Evolutionary conservation across 768 basidiomycete genomes (phyloP).

Genomic region (Candolleomyces aberdarensis): DNA sequence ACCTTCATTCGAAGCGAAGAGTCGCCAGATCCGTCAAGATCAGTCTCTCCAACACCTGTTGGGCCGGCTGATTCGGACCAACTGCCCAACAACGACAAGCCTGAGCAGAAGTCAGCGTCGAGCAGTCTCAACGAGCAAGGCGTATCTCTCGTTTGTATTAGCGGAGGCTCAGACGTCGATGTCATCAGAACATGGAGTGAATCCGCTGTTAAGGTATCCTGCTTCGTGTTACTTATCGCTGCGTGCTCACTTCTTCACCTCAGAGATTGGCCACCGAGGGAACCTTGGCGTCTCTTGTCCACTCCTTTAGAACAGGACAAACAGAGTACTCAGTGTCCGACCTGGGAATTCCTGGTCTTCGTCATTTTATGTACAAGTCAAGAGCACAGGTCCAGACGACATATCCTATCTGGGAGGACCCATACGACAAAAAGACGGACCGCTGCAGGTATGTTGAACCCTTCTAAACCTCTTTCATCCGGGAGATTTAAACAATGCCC

Average conservation of each 20-base stretch:
- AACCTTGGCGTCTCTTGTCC: conserved; percentile 46
- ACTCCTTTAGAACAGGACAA: conserved; percentile 42
- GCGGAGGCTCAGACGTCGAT: conserved; percentile 81
- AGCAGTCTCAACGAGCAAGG: conserved; percentile 30
- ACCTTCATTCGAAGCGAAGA: conserved; percentile 56
- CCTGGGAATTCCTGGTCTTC: conserved; percentile 82
- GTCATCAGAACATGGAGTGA: conserved; percentile 77
- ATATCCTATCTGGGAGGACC: conserved; percentile 79
- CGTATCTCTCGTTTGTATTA: conserved; percentile 76
- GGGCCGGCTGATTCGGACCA: neutral
- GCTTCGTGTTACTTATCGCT: neutral
- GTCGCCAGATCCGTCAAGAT: conserved; percentile 14
- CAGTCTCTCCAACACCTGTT: conserved; percentile 7
- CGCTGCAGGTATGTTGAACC: conserved; percentile 48
- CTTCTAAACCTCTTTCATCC: neutral
- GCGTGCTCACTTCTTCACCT: neutral
- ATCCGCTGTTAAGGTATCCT: conserved; percentile 52
- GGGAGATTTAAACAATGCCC: neutral
- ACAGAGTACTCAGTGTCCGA: conserved; percentile 71
- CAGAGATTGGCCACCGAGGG: conserved; percentile 69
- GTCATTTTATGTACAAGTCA: conserved; percentile 96
- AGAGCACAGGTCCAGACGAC: conserved; percentile 88
- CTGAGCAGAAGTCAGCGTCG: neutral
- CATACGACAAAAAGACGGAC: conserved; percentile 64
- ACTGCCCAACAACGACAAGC: neutral